phyloP scores from a whole-genome alignment of 2,329 filamentous ascomycete species.

The Verticillium dahliae region DNA sequence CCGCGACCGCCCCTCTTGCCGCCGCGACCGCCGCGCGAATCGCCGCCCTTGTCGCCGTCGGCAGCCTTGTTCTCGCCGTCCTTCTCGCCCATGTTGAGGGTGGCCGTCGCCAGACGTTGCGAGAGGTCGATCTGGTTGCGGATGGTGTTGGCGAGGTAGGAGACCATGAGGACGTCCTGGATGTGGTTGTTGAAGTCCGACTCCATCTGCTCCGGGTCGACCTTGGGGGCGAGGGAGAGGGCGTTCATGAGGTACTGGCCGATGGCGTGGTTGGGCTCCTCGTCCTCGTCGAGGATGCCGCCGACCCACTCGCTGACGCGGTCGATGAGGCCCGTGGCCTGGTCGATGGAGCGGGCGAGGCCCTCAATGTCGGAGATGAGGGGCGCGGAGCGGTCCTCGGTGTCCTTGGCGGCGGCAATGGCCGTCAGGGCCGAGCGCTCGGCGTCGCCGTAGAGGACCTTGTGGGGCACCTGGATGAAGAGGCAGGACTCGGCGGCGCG shows the following conservation, averaged over 20 bases:
- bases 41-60: conserved; percentile 35
- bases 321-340: conserved; percentile 84
- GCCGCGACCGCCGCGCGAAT: conserved; percentile 24
- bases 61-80: conserved; percentile 38
- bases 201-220: conserved; percentile 84
- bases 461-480: conserved; percentile 95
- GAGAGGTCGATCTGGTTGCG: conserved; percentile 98
- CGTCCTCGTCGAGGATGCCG: conserved; percentile 85
- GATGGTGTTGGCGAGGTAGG: conserved; percentile 97
- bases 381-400: conserved; percentile 64
- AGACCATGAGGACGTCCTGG: conserved; percentile 96
- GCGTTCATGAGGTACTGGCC: conserved; percentile 95
- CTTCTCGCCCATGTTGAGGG: conserved; percentile 46
- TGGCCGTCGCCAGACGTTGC: conserved; percentile 83
- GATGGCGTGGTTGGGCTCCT: conserved; percentile 81
- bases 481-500: conserved; percentile 92
- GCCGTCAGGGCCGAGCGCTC: conserved; percentile 66
- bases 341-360: conserved; percentile 77
- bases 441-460: conserved; percentile 79
- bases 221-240: conserved; percentile 88
- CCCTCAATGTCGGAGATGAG: conserved; percentile 85
- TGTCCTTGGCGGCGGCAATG: conserved; percentile 74
- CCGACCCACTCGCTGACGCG: conserved; percentile 88
- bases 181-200: conserved; percentile 99
- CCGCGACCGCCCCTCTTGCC: conserved; percentile 46